Evolutionary conservation across 768 basidiomycete species (phyloP).

Genomic region (Psilocybe sp.): DNA sequence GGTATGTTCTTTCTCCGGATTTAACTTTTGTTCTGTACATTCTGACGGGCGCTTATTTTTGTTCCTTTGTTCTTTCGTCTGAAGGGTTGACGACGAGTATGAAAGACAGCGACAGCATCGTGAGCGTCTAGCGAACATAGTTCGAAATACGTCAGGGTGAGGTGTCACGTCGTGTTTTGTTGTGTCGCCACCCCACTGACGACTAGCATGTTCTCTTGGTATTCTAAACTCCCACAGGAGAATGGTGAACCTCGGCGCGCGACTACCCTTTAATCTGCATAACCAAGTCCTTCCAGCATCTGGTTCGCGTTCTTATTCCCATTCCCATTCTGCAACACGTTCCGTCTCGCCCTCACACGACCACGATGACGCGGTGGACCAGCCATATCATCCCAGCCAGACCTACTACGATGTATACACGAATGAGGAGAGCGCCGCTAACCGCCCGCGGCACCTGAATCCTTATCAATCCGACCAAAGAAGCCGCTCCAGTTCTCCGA

Average conservation of each 20-base stretch:
- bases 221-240: constrained; percentile 42
- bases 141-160: constrained; percentile 62
- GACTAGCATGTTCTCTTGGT: constrained; percentile 1
- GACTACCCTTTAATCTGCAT: constrained; percentile 61
- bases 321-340: constrained; percentile 26
- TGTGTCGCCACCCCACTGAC: constrained; percentile 1
- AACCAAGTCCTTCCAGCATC: constrained; percentile 27
- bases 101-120: constrained; percentile 48
- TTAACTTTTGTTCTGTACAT: constrained; percentile 9
- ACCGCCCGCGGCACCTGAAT: constrained; percentile 13
- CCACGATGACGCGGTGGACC: constrained; percentile 5
- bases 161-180: constrained; percentile 19
- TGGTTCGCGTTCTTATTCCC: constrained; percentile 24
- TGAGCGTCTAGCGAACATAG: constrained; percentile 53
- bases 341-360: constrained; percentile 13
- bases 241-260: constrained; percentile 69
- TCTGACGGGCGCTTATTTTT: constrained; percentile 1
- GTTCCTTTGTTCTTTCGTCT: constrained; percentile 4
- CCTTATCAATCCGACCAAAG: constrained; percentile 7
- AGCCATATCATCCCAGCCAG: constrained; percentile 11
- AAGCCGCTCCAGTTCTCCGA: constrained; percentile 11
- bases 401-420: constrained; percentile 15
- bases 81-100: constrained; percentile 25
- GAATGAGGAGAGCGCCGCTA: constrained; percentile 9
- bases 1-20: constrained; percentile 21